Conservation (phyloP, 2,329 filamentous ascomycete species). For the Uncinocarpus reesii region DNA sequence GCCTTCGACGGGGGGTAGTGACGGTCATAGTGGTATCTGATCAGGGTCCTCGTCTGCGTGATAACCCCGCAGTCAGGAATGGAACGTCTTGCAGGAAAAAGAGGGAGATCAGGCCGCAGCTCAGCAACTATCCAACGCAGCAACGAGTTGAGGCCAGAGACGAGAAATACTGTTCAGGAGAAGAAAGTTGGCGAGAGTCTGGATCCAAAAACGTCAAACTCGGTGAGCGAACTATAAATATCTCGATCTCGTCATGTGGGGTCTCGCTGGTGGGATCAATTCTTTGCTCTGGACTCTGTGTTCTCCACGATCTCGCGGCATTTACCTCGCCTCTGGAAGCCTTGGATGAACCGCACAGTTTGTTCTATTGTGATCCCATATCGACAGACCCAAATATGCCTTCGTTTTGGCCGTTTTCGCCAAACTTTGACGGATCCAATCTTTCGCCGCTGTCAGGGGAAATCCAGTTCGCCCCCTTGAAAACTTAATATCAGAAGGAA, state of each 20-base stretch:
- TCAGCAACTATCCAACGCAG: not conserved
- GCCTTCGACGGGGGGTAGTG: constrained; percentile 53
- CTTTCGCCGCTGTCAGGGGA: too few species aligned
- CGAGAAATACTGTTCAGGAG: not conserved
- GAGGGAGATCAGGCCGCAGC: not conserved
- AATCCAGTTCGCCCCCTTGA: too few species aligned
- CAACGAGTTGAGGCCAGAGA: not conserved
- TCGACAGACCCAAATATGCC: too few species aligned
- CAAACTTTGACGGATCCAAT: too few species aligned
- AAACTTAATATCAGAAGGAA: too few species aligned
- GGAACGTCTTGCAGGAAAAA: not conserved
- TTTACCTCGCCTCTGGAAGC: too few species aligned
- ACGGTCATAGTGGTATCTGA: constrained; percentile 28
- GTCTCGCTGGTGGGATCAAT: not conserved
- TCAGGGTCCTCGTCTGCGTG: not conserved
- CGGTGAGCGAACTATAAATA: constrained; percentile 1
- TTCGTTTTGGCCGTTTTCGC: too few species aligned
- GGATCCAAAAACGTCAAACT: not conserved
- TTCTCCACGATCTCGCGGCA: too few species aligned
- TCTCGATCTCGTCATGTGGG: not conserved
- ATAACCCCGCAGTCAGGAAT: constrained; percentile 2
- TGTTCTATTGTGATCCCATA: too few species aligned
- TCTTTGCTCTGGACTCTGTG: not conserved
- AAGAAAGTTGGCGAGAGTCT: not conserved
- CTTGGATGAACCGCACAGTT: too few species aligned